Evolutionary conservation across 208 protist species (phyloP).

Genomic region (Sergeia podlipaevii): DNA sequence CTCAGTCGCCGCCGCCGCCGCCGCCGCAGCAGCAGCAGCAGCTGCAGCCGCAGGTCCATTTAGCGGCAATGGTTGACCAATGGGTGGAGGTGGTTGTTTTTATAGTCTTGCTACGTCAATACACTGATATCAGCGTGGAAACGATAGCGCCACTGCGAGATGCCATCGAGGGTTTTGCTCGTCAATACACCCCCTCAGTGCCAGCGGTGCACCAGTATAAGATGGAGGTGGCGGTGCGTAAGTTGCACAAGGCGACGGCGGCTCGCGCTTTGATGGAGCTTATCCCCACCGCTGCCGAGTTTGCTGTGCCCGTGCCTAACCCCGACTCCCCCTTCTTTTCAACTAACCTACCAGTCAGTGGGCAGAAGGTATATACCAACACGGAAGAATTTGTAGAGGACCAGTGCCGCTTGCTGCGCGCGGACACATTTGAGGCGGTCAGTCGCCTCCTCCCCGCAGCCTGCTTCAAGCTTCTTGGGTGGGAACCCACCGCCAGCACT

Average conservation of each 20-base stretch:
- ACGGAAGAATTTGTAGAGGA: conserved; percentile 64
- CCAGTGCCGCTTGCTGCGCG: conserved; percentile 76
- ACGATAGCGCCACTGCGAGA: conserved; percentile 12
- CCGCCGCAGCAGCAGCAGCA: conserved; percentile 4
- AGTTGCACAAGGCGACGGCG: neutral
- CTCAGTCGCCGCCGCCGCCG: neutral
- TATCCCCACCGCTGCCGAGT: conserved; percentile 60
- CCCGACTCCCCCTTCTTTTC: conserved; percentile 58
- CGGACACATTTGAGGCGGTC: conserved; percentile 83
- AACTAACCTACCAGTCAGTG: conserved; percentile 68
- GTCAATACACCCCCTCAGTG: neutral
- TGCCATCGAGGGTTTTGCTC: conserved; percentile 8
- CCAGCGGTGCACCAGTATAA: conserved; percentile 2
- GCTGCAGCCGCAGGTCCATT: conserved; percentile 3
- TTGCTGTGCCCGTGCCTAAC: conserved; percentile 47
- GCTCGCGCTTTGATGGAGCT: conserved; percentile 12
- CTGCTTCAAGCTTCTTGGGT: conserved; percentile 62
- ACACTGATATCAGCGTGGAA: conserved; percentile 14
- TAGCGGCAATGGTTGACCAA: conserved; percentile 17
- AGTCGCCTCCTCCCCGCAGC: conserved; percentile 55
- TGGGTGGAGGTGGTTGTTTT: conserved; percentile 61
- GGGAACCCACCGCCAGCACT: conserved; percentile 53
- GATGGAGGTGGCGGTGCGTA: conserved; percentile 17
- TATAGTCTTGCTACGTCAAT: conserved; percentile 63
- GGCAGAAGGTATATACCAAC: conserved; percentile 25